A percentile compares a stretch with the other conserved stretches of the same genome.
phyloP scores from a whole-genome alignment of 306 rosid genomes.

The Trifolium subterraneum region DNA sequence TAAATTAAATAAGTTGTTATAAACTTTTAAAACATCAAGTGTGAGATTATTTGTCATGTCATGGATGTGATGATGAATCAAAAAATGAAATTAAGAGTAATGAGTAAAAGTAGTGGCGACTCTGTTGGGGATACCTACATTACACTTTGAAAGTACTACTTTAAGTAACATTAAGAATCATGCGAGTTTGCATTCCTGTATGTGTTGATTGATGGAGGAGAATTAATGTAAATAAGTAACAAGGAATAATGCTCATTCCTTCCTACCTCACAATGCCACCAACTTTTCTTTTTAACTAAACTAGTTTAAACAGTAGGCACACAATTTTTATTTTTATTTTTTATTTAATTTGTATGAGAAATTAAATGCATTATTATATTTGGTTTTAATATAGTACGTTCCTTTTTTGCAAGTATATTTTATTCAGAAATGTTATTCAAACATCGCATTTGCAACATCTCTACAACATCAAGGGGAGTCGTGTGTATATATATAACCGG shows the following conservation, averaged over 20 bases:
- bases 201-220: constrained; percentile 9
- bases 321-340: background rate
- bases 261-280: background rate
- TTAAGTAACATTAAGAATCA: background rate
- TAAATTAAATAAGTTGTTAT: no score
- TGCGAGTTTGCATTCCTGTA: background rate
- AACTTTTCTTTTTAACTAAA: no score
- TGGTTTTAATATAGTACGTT: background rate
- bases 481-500: no score
- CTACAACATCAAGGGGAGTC: no score
- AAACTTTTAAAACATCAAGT: no score
- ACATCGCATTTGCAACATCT: no score
- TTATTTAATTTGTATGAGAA: background rate
- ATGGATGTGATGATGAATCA: no score
- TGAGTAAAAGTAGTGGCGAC: background rate
- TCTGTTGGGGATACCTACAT: background rate
- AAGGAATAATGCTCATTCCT: background rate
- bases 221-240: background rate
- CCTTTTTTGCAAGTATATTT: background rate
- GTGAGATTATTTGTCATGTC: no score
- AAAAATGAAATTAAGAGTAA: background rate
- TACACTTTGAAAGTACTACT: background rate
- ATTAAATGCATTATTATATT: background rate
- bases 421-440: no score
- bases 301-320: no score